A percentile compares a stretch with the other conserved stretches of the same genome.
These are phyloP conservation scores for Calophaca sinica DNA, from an alignment of 306 rosid genomes.

Conservation along the genomic window DNA sequence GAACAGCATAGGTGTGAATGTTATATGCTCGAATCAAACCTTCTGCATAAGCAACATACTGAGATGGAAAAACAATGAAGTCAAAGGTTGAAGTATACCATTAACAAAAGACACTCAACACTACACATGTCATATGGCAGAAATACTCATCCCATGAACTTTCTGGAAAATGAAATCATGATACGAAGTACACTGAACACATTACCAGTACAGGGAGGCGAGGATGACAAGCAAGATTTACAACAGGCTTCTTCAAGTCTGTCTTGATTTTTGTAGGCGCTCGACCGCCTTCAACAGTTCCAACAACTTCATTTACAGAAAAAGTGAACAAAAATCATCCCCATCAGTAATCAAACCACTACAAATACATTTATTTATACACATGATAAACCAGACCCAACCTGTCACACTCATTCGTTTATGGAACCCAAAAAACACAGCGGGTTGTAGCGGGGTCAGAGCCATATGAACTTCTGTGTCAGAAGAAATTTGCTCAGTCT, in stretches of 20 bases:
- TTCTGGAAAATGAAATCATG: conserved; percentile 35
- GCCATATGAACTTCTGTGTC: conserved; percentile 96
- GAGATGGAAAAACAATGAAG: conserved; percentile 45
- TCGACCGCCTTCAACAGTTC: conserved; percentile 96
- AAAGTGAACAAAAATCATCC: conserved; percentile 34
- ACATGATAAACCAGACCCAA: conserved; percentile 42
- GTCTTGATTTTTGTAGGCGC: conserved; percentile 90
- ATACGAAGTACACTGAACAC: conserved; percentile 28
- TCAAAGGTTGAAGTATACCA: conserved; percentile 43
- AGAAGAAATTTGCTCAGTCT: conserved; percentile 79
- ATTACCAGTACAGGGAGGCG: conserved; percentile 91
- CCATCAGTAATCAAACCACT: conserved; percentile 29
- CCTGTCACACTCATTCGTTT: conserved; percentile 97
- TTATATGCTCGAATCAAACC: conserved; percentile 96
- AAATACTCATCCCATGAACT: conserved; percentile 15
- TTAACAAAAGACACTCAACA: conserved; percentile 24
- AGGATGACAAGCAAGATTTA: conserved; percentile 98
- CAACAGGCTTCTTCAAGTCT: conserved; percentile 90
- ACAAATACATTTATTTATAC: conserved; percentile 16
- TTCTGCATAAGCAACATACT: conserved; percentile 95
- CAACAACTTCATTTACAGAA: conserved; percentile 80
- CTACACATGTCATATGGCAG: conserved; percentile 12
- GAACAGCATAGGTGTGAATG: conserved; percentile 92
- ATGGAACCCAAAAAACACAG: conserved; percentile 92
- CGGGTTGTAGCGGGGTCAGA: conserved; percentile 93